These are phyloP conservation scores for Chaetoceros muelleri DNA, from an alignment of 108 stramenopile species.

Conservation along the genomic window DNA sequence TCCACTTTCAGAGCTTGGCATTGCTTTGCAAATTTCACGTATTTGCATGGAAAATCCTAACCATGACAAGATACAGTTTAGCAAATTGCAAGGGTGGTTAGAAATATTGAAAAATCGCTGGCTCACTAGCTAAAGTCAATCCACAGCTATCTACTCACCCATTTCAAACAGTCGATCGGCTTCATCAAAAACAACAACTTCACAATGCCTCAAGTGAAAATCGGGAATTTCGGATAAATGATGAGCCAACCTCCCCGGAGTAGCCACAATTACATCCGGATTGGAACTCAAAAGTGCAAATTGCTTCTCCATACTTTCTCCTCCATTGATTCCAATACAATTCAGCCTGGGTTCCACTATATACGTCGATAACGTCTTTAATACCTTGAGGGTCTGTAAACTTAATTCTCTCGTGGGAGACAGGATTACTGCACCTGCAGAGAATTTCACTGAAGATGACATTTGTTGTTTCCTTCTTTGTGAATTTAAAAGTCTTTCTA, in stretches of 20 bases:
- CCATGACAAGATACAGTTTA: too few species aligned
- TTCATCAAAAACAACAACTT: constrained; percentile 93
- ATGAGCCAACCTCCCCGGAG: constrained; percentile 97
- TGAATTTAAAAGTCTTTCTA: constrained; percentile 61
- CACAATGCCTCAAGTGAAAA: constrained; percentile 68
- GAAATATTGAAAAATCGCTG: too few species aligned
- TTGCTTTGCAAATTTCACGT: constrained; percentile 48
- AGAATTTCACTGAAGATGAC: neutral
- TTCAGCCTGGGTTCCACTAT: constrained; percentile 18
- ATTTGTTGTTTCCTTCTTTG: constrained; percentile 19
- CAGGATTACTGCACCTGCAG: constrained; percentile 69
- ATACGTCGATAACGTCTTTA: constrained; percentile 77
- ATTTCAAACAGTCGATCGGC: constrained; percentile 98
- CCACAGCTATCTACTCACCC: too few species aligned
- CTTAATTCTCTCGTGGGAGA: constrained; percentile 96
- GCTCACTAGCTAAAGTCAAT: too few species aligned
- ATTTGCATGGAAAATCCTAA: constrained; percentile 91
- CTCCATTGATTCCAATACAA: constrained; percentile 87
- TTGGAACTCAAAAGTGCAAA: constrained; percentile 79
- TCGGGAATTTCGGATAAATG: constrained; percentile 93
- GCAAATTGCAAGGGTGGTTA: constrained; percentile 1
- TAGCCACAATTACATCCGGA: constrained; percentile 96
- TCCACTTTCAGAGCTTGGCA: constrained; percentile 42
- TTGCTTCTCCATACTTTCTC: constrained; percentile 94
- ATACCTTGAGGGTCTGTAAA: constrained; percentile 82